A percentile compares a stretch with the other conserved stretches of the same genome.
phyloP scores from a whole-genome alignment of 1,284 basidiomycete genomes.

The Naganishia liquefaciens region DNA sequence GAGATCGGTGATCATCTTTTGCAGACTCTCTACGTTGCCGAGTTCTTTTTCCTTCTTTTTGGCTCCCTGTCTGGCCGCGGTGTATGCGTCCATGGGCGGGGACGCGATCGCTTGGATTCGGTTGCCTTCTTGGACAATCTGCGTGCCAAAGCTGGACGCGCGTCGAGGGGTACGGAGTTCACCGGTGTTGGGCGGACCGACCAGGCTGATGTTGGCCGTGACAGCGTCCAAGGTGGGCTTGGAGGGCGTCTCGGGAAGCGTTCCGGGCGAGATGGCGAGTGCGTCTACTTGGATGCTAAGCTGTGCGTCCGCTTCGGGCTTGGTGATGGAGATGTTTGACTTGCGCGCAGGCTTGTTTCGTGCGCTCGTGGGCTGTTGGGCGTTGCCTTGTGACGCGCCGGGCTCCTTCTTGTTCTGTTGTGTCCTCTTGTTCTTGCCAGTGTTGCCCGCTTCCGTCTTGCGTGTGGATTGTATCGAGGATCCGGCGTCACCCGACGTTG shows the following conservation, averaged over 20 bases:
- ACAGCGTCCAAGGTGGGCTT: constrained; percentile 7
- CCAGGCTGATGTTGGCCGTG: constrained; percentile 12
- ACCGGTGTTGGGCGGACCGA: constrained; percentile 14
- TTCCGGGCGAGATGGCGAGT: background rate
- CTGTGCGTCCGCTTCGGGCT: constrained; percentile 1
- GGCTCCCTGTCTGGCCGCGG: constrained; percentile 24
- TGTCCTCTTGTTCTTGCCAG: constrained; percentile 12
- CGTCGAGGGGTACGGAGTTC: constrained; percentile 21
- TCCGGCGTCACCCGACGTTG: background rate
- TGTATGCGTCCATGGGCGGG: constrained; percentile 25
- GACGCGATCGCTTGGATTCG: constrained; percentile 26
- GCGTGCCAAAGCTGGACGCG: constrained; percentile 24
- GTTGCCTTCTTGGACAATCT: constrained; percentile 21
- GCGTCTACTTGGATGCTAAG: too few relatives aligned
- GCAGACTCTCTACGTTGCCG: constrained; percentile 27
- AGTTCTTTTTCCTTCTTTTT: constrained; percentile 28
- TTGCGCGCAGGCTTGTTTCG: constrained; percentile 13
- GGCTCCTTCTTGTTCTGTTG: background rate
- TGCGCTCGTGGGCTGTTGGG: background rate
- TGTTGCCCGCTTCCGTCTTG: background rate
- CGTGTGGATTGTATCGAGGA: background rate
- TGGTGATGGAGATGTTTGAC: constrained; percentile 10
- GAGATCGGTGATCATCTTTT: constrained; percentile 32
- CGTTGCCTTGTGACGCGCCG: background rate
- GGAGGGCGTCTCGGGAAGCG: background rate